Percentiles rank a stretch among this genome's conserved stretches.
Evolutionary conservation across 2,329 filamentous ascomycete genomes (phyloP).

Genomic region (Claviceps fusiformis): DNA sequence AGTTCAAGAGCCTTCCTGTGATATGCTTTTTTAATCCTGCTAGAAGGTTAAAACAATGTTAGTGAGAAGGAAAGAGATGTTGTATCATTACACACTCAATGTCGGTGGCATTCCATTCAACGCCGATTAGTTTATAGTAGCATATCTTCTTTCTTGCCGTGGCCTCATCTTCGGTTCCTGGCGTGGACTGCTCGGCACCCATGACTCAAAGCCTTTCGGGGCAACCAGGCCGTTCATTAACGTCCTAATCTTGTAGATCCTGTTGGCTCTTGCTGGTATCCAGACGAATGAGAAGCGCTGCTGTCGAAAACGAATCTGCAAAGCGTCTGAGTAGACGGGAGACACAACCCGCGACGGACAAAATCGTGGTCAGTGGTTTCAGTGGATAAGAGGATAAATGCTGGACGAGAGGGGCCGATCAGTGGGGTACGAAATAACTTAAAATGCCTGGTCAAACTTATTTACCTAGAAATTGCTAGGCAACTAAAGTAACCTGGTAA

Average conservation of each 20-base stretch:
- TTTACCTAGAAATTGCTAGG: too few relatives aligned
- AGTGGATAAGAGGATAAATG: too few relatives aligned
- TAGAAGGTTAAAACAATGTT: background rate
- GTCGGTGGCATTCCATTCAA: conserved; percentile 60
- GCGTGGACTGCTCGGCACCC: conserved; percentile 43
- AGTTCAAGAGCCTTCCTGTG: conserved; percentile 80
- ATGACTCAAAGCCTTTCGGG: conserved; percentile 17
- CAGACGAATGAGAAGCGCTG: background rate
- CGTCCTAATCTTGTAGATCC: background rate
- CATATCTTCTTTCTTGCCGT: conserved; percentile 47
- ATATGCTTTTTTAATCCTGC: conserved; percentile 85
- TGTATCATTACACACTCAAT: conserved; percentile 51
- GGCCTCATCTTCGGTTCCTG: conserved; percentile 9
- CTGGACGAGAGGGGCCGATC: background rate
- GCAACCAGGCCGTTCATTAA: background rate
- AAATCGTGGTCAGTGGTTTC: too few relatives aligned
- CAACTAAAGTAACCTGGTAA: background rate
- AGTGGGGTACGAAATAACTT: background rate
- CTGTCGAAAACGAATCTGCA: background rate
- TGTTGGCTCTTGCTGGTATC: too few relatives aligned
- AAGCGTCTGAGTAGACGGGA: background rate
- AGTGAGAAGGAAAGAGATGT: too few relatives aligned
- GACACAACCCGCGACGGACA: too few relatives aligned
- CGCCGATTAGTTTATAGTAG: conserved; percentile 73
- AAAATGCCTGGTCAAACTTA: background rate